Percentiles rank a stretch among this genome's conserved stretches.
Conservation (phyloP, 2,329 filamentous ascomycete genomes). For the Epichloe gansuensis region DNA sequence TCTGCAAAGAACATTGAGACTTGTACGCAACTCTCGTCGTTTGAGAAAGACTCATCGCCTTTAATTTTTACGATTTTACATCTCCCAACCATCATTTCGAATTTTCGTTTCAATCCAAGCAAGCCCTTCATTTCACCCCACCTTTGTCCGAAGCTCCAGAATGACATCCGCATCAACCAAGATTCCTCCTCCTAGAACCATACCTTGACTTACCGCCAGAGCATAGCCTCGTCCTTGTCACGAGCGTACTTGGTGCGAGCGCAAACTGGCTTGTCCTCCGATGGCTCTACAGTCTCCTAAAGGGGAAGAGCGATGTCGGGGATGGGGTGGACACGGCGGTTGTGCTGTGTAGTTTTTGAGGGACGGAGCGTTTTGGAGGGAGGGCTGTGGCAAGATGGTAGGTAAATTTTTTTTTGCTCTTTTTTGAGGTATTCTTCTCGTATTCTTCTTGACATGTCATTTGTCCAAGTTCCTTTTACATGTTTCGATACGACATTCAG, state of each 20-base stretch:
- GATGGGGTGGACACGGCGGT: constrained; percentile 32
- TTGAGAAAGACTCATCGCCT: too few species aligned
- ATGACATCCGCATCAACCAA: constrained; percentile 27
- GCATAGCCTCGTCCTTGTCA: constrained; percentile 52
- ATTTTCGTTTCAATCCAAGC: too few species aligned
- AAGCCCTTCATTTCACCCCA: too few species aligned
- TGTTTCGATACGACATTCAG: not conserved
- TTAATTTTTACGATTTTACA: too few species aligned
- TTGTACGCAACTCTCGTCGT: too few species aligned
- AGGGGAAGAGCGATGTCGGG: constrained; percentile 4
- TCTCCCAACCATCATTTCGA: too few species aligned
- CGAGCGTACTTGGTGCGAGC: constrained; percentile 51
- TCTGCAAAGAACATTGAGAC: too few species aligned
- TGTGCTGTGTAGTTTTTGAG: constrained; percentile 75
- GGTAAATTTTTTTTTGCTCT: too few species aligned
- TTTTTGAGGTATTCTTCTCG: not conserved
- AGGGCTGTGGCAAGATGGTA: constrained; percentile 56
- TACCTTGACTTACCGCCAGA: constrained; percentile 48
- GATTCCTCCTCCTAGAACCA: constrained; percentile 53
- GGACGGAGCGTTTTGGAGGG: constrained; percentile 66
- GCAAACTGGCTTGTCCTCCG: constrained; percentile 55
- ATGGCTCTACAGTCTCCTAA: constrained; percentile 37
- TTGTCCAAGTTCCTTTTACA: not conserved
- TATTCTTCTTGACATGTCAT: not conserved
- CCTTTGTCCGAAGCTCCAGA: not conserved